Percentiles rank a stretch among this genome's conserved stretches.
Evolutionary conservation across 192 early-diverging fungal species (phyloP).

Genomic region (Umbelopsis sp.): DNA sequence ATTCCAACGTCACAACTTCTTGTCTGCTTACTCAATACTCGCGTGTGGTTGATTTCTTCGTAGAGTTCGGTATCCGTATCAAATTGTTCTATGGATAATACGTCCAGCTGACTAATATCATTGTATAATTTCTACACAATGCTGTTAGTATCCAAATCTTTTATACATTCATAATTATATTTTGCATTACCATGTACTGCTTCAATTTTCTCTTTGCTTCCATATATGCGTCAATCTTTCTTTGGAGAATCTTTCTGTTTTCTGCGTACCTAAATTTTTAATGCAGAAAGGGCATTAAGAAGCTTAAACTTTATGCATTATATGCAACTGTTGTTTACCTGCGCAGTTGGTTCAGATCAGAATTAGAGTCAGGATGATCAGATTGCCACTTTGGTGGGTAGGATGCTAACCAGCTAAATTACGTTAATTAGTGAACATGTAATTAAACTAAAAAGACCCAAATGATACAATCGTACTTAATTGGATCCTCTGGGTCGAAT

Average conservation of each 20-base stretch:
- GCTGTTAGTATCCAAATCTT: neutral
- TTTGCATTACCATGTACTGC: neutral
- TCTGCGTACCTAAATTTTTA: neutral
- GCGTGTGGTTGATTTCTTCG: neutral
- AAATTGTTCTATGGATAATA: neutral
- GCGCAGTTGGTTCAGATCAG: neutral
- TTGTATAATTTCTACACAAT: neutral
- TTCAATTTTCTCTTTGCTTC: neutral
- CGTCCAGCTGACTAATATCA: neutral
- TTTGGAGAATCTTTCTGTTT: neutral
- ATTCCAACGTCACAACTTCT: neutral
- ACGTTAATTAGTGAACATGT: neutral
- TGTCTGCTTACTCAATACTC: conserved; percentile 5
- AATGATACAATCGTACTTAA: neutral
- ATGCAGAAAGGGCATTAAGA: neutral
- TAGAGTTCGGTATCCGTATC: neutral
- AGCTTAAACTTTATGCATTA: neutral
- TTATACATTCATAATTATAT: neutral
- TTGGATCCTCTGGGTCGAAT: neutral
- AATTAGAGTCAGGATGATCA: neutral
- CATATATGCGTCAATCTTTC: neutral
- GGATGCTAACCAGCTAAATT: neutral
- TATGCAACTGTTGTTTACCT: neutral
- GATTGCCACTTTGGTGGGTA: neutral
- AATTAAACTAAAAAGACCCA: neutral